These are phyloP conservation scores for Backusella luteola DNA, from an alignment of 192 early-diverging fungal species.

Conservation along the genomic window DNA sequence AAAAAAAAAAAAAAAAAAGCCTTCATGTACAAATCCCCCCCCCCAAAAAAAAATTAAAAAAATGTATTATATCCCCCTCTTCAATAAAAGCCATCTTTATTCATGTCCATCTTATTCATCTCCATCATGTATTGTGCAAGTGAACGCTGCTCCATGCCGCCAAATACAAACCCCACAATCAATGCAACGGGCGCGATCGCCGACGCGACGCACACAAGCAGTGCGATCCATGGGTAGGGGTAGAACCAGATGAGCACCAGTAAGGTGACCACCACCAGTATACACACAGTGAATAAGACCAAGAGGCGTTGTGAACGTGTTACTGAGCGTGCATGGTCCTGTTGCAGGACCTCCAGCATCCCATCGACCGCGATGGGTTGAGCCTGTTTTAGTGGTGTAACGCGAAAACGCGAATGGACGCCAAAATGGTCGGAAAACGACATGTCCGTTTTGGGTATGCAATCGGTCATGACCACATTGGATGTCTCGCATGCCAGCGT, in stretches of 20 bases:
- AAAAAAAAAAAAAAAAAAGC: neutral
- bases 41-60: neutral
- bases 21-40: neutral
- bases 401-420: conserved; percentile 43
- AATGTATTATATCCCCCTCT: neutral
- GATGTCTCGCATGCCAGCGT: conserved; percentile 35
- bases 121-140: conserved; percentile 20
- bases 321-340: neutral
- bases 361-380: neutral
- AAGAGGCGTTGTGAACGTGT: conserved; percentile 1
- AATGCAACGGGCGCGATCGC: conserved; percentile 2
- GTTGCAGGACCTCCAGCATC: neutral
- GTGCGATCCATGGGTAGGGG: neutral
- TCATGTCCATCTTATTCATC: neutral
- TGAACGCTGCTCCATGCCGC: conserved; percentile 15
- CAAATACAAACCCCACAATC: conserved; percentile 35
- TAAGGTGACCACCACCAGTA: conserved; percentile 2
- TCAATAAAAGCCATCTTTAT: neutral
- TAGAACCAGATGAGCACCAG: conserved; percentile 1
- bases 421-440: conserved; percentile 54
- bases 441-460: conserved; percentile 24
- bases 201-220: neutral
- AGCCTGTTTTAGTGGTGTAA: neutral
- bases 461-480: conserved; percentile 27
- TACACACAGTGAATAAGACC: neutral